A percentile compares a stretch with the other conserved stretches of the same genome.
These are phyloP conservation scores for Sporothrix humicola DNA, from an alignment of 2,329 filamentous ascomycete genomes.

Conservation along the genomic window DNA sequence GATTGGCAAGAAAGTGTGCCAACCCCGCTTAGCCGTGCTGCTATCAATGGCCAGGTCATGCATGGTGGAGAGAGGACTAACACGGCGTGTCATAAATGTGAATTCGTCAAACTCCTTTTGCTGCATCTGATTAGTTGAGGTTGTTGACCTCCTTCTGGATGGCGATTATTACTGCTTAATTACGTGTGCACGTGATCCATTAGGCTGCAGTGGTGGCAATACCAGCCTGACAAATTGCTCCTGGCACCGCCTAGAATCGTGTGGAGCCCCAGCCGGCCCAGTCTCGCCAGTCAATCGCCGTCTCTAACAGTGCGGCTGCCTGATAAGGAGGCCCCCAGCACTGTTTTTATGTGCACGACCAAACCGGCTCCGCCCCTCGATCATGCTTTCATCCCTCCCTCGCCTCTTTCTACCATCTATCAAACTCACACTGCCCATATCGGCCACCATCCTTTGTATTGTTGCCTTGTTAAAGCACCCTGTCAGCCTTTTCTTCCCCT, in stretches of 20 bases:
- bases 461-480: constrained; percentile 26
- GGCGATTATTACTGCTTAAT: not conserved
- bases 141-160: not conserved
- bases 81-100: too few species aligned
- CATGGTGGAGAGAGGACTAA: too few species aligned
- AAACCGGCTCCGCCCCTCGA: constrained; percentile 8
- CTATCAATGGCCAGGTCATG: too few species aligned
- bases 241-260: not conserved
- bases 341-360: not conserved
- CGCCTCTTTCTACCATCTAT: constrained; percentile 19
- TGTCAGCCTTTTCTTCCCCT: not conserved
- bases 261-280: too few species aligned
- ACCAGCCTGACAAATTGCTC: constrained; percentile 18
- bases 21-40: too few species aligned
- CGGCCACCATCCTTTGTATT: not conserved
- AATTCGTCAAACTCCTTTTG: too few species aligned
- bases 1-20: not conserved
- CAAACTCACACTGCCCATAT: constrained; percentile 15
- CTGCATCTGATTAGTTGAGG: too few species aligned
- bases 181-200: not conserved
- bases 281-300: constrained; percentile 15
- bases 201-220: not conserved
- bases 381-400: constrained; percentile 22
- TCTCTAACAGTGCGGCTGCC: constrained; percentile 3
- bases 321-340: not conserved